Conservation (phyloP, 306 rosid species). For the Fagus crenata region DNA sequence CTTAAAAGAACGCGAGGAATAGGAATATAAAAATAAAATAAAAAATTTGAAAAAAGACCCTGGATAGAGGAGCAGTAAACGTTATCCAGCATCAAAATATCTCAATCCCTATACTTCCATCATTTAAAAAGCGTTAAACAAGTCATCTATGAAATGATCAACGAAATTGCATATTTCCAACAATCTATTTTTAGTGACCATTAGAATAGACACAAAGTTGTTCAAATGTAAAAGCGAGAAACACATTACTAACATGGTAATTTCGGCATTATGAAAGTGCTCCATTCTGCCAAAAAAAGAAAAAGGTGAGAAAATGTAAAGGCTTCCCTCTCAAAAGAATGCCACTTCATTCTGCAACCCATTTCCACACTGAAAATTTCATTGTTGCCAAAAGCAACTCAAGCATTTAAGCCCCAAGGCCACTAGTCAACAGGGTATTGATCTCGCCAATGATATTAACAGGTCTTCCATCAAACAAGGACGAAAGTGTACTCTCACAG, state of each 20-base stretch:
- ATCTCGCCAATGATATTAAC: conserved; percentile 96
- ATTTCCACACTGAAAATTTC: conserved; percentile 22
- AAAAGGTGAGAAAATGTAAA: background rate
- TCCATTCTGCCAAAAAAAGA: background rate
- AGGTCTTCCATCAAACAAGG: conserved; percentile 91
- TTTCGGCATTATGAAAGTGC: too few species aligned
- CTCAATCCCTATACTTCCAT: background rate
- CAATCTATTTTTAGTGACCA: background rate
- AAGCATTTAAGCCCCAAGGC: conserved; percentile 52
- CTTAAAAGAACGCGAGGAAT: background rate
- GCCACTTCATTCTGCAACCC: background rate
- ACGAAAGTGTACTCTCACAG: conserved; percentile 71
- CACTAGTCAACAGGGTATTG: conserved; percentile 57
- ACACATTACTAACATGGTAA: background rate
- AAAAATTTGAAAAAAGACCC: background rate
- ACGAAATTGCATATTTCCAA: background rate
- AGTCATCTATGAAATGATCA: background rate
- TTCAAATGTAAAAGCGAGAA: background rate
- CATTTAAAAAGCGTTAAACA: background rate
- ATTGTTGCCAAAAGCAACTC: background rate
- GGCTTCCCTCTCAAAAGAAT: background rate
- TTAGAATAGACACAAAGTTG: background rate
- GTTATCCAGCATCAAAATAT: background rate
- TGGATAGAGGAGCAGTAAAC: background rate
- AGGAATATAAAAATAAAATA: too few species aligned